phyloP scores from a whole-genome alignment of 1,284 basidiomycete genomes.

The Veloporphyrellus conicus region DNA sequence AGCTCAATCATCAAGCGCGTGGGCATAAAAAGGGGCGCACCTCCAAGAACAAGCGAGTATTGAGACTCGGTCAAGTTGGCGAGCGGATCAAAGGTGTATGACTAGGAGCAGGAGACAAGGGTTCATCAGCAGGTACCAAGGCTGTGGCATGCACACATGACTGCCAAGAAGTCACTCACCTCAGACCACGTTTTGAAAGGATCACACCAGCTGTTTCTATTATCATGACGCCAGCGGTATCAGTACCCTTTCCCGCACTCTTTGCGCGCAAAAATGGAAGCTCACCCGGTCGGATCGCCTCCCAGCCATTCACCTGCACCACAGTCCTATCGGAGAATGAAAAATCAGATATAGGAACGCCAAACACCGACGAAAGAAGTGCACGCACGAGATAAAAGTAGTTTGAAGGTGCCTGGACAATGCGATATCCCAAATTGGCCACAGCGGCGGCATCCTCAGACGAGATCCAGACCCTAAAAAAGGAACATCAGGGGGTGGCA shows the following conservation, averaged over 20 bases:
- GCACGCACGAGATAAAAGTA: constrained; percentile 70
- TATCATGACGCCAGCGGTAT: constrained; percentile 3
- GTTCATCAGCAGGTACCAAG: no score
- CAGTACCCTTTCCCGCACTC: background rate
- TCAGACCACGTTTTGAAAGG: constrained; percentile 54
- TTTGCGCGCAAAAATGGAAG: constrained; percentile 5
- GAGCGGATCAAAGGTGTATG: constrained; percentile 55
- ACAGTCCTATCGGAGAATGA: constrained; percentile 52
- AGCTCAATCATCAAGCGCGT: no score
- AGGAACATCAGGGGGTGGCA: background rate
- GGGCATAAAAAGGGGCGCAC: no score
- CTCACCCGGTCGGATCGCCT: constrained; percentile 41
- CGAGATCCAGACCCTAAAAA: constrained; percentile 65
- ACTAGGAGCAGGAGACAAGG: background rate
- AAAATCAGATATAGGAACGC: constrained; percentile 7
- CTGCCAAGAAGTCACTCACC: constrained; percentile 3
- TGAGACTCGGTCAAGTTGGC: constrained; percentile 38
- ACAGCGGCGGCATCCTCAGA: constrained; percentile 57
- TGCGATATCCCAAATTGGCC: constrained; percentile 52
- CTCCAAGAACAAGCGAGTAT: constrained; percentile 45
- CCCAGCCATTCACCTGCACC: constrained; percentile 79
- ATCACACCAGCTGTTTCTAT: constrained; percentile 50
- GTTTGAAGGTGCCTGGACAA: constrained; percentile 67
- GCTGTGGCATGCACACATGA: no score
- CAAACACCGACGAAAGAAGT: constrained; percentile 23